Evolutionary conservation across 2,329 filamentous ascomycete genomes (phyloP).

Genomic region (Xylaria sp.): DNA sequence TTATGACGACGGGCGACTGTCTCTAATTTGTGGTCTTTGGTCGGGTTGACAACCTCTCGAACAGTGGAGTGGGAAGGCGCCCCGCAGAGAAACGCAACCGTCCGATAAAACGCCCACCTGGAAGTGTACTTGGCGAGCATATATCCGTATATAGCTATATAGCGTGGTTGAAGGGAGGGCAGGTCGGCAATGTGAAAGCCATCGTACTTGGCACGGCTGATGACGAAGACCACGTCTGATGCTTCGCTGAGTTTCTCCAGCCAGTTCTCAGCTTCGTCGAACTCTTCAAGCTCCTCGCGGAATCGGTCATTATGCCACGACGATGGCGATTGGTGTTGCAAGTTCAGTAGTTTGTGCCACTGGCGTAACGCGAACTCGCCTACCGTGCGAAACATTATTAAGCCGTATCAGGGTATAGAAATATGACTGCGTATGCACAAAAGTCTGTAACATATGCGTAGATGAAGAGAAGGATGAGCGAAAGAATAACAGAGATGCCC

Average conservation of each 20-base stretch:
- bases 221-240: slow-evolving; percentile 56
- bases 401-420: background rate
- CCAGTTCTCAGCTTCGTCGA: slow-evolving; percentile 45
- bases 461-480: background rate
- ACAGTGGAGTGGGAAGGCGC: slow-evolving; percentile 43
- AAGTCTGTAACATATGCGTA: background rate
- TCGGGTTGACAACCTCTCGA: slow-evolving; percentile 58
- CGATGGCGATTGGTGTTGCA: slow-evolving; percentile 49
- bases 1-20: slow-evolving; percentile 53
- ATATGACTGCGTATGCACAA: no score
- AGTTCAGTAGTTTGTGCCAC: slow-evolving; percentile 40
- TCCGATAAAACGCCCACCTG: slow-evolving; percentile 55
- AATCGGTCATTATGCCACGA: slow-evolving; percentile 55
- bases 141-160: slow-evolving; percentile 52
- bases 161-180: slow-evolving; percentile 41
- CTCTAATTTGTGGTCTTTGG: slow-evolving; percentile 51
- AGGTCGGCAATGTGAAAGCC: slow-evolving; percentile 47
- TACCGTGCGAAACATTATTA: background rate
- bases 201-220: slow-evolving; percentile 50
- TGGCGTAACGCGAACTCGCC: background rate
- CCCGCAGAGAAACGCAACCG: slow-evolving; percentile 49
- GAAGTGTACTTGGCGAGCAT: slow-evolving; percentile 57
- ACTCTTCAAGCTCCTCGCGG: slow-evolving; percentile 53
- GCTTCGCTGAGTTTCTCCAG: slow-evolving; percentile 55
- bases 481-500: background rate